These are phyloP conservation scores for Filosporella fistucella DNA, from an alignment of 495 filamentous ascomycete genomes.

Conservation along the genomic window DNA sequence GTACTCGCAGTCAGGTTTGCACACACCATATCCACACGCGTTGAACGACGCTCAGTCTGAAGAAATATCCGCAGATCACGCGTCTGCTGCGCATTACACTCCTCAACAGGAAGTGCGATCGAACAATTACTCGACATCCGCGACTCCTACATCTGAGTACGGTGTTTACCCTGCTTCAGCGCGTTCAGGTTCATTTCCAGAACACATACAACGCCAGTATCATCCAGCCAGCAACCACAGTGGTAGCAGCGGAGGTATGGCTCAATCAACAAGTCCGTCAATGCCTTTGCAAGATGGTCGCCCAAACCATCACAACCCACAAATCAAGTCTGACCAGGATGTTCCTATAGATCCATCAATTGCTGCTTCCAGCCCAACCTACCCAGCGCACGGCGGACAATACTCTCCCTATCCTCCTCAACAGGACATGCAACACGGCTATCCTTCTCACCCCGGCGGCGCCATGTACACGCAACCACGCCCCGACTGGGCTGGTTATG, in stretches of 20 bases:
- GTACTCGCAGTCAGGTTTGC: constrained; percentile 99
- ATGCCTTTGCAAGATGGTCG: constrained; percentile 72
- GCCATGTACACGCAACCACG: constrained; percentile 64
- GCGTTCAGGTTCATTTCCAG: constrained; percentile 75
- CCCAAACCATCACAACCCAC: constrained; percentile 62
- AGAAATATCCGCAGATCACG: constrained; percentile 77
- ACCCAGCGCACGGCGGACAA: constrained; percentile 60
- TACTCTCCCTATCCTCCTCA: constrained; percentile 84
- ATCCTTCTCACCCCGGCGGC: constrained; percentile 47
- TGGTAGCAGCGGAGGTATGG: constrained; percentile 84
- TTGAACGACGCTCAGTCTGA: constrained; percentile 72
- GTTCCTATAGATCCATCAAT: constrained; percentile 99
- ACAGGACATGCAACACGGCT: constrained; percentile 77
- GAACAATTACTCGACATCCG: constrained; percentile 64
- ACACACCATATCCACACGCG: constrained; percentile 70
- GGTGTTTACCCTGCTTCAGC: constrained; percentile 71
- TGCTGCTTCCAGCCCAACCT: constrained; percentile 86
- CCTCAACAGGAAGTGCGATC: constrained; percentile 75
- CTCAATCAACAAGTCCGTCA: constrained; percentile 97
- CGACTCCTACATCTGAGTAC: constrained; percentile 88
- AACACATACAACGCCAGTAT: constrained; percentile 70
- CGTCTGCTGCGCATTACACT: constrained; percentile 72
- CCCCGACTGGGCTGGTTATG: constrained; percentile 79
- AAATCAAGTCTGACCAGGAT: constrained; percentile 88
- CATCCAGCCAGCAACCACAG: constrained; percentile 66